A percentile compares a stretch with the other conserved stretches of the same genome.
phyloP scores from a whole-genome alignment of 2,329 filamentous ascomycete genomes.

The Furcasterigmium sp. region DNA sequence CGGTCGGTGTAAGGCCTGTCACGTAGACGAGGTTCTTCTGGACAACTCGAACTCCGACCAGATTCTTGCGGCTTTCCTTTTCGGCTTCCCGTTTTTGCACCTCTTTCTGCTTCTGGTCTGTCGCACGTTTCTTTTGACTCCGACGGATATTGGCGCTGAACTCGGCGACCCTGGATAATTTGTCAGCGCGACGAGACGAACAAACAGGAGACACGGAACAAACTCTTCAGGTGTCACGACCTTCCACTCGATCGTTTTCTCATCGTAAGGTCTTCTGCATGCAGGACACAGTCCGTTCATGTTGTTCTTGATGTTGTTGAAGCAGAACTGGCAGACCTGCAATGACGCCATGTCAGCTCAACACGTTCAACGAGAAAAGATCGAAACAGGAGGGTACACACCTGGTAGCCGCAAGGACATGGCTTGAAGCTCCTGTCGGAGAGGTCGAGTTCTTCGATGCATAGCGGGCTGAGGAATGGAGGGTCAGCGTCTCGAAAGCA shows the following conservation, averaged over 20 bases:
- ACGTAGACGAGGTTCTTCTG: constrained; percentile 99
- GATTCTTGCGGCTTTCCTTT: constrained; percentile 89
- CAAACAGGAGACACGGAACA: constrained; percentile 25
- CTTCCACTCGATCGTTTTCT: constrained; percentile 96
- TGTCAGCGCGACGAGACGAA: constrained; percentile 15
- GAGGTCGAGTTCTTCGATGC: constrained; percentile 97
- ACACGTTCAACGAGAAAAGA: neutral
- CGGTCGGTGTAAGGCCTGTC: constrained; percentile 85
- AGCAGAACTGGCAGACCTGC: constrained; percentile 98
- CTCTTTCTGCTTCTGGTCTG: constrained; percentile 83
- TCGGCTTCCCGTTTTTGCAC: constrained; percentile 95
- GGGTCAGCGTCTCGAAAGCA: constrained; percentile 16
- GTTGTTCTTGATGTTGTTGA: constrained; percentile 98
- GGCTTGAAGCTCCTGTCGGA: constrained; percentile 96
- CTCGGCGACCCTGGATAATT: constrained; percentile 55
- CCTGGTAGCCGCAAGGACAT: constrained; percentile 97
- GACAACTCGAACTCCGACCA: constrained; percentile 90
- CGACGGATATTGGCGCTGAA: constrained; percentile 77
- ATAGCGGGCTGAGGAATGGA: constrained; percentile 68
- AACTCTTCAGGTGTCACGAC: constrained; percentile 94
- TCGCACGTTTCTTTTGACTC: constrained; percentile 87
- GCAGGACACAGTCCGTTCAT: constrained; percentile 98
- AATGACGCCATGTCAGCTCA: constrained; percentile 9
- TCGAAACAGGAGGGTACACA: constrained; percentile 36
- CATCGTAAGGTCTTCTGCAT: constrained; percentile 90